Conservation (phyloP, 2,329 filamentous ascomycete genomes). For the Drechmeria coniospora region DNA sequence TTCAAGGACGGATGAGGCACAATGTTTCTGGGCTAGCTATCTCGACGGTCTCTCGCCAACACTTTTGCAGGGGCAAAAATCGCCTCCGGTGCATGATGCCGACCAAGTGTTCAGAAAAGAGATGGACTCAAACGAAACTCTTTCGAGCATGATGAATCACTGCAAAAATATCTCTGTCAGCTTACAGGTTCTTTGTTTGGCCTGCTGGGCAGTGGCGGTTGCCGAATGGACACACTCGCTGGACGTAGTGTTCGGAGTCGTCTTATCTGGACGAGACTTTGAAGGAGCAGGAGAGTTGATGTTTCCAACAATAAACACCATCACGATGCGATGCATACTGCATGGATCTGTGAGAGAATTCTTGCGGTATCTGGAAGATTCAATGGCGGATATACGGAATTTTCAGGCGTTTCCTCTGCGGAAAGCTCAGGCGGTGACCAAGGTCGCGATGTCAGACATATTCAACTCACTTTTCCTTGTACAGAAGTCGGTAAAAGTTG, state of each 20-base stretch:
- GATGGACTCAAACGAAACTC: background rate
- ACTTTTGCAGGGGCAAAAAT: constrained; percentile 10
- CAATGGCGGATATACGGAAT: constrained; percentile 47
- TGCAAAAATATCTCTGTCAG: constrained; percentile 56
- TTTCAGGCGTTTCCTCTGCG: constrained; percentile 67
- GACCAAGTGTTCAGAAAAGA: background rate
- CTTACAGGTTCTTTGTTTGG: constrained; percentile 60
- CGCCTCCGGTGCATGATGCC: too few relatives aligned
- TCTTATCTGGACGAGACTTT: constrained; percentile 72
- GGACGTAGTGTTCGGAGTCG: constrained; percentile 68
- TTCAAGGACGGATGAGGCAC: constrained; percentile 8
- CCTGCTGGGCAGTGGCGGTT: constrained; percentile 59
- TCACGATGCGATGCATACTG: constrained; percentile 56
- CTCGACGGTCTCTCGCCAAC: constrained; percentile 35
- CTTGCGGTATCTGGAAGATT: constrained; percentile 58
- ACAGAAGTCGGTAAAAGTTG: constrained; percentile 21
- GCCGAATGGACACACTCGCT: constrained; percentile 46
- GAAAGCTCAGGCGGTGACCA: constrained; percentile 37
- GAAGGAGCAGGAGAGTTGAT: constrained; percentile 51
- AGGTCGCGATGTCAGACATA: constrained; percentile 20
- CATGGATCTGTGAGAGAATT: constrained; percentile 52
- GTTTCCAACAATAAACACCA: constrained; percentile 89
- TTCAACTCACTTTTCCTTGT: constrained; percentile 44
- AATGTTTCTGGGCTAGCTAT: constrained; percentile 56
- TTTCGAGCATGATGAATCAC: too few relatives aligned